Conservation (phyloP, 257 asterid genomes). For the Nicotiana otophora region DNA sequence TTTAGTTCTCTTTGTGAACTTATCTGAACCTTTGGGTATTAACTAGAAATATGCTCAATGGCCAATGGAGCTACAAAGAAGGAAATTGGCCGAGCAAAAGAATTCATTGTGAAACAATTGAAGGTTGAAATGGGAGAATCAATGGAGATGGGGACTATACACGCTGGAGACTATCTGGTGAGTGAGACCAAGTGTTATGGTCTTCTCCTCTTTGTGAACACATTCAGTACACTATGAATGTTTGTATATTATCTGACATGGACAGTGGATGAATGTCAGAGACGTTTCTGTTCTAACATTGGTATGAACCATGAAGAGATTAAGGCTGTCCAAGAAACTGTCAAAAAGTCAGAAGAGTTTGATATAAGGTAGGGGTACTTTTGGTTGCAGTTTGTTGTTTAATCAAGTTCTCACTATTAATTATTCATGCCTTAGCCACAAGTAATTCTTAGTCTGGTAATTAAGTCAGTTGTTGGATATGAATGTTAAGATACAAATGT, state of each 20-base stretch:
- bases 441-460: background rate
- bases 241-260: conserved; percentile 7
- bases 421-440: background rate
- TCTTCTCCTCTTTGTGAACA: background rate
- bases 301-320: conserved; percentile 78
- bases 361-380: conserved; percentile 52
- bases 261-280: conserved; percentile 31
- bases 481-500: background rate
- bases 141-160: conserved; percentile 88
- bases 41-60: conserved; percentile 78
- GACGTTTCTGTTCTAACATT: conserved; percentile 93
- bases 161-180: conserved; percentile 92
- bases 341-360: conserved; percentile 73
- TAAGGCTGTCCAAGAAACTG: conserved; percentile 90
- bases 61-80: conserved; percentile 87
- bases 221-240: background rate
- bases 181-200: conserved; percentile 18
- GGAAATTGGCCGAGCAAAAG: conserved; percentile 93
- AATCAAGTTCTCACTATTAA: background rate
- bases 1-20: conserved; percentile 22
- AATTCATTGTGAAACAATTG: conserved; percentile 79
- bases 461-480: background rate
- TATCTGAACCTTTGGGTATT: conserved; percentile 43
- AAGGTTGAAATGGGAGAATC: conserved; percentile 90
- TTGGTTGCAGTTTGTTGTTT: background rate